phyloP scores from a whole-genome alignment of 345 rosid genomes.

The Lepidium aucheri region DNA sequence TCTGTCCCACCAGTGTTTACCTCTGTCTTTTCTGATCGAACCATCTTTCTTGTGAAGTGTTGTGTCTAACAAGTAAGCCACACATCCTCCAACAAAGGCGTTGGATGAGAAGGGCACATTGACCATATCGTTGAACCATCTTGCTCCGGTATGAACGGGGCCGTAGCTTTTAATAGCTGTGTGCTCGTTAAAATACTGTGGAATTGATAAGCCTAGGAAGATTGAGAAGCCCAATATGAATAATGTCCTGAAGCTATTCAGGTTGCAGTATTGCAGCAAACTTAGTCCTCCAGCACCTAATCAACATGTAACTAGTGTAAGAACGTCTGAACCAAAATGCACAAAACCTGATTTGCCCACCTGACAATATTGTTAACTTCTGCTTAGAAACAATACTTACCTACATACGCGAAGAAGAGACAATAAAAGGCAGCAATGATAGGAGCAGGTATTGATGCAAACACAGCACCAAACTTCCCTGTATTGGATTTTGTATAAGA shows the following conservation, averaged over 20 bases:
- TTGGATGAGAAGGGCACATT: conserved; percentile 88
- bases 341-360: neutral
- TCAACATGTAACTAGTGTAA: neutral
- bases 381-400: conserved; percentile 33
- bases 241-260: conserved; percentile 73
- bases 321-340: neutral
- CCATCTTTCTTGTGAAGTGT: conserved; percentile 52
- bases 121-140: conserved; percentile 96
- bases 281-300: conserved; percentile 87
- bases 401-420: conserved; percentile 87
- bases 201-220: conserved; percentile 83
- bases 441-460: conserved; percentile 88
- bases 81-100: conserved; percentile 74
- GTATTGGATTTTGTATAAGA: conserved; percentile 3
- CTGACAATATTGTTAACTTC: neutral
- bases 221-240: conserved; percentile 81
- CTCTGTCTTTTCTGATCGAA: conserved; percentile 70
- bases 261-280: conserved; percentile 87
- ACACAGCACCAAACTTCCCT: conserved; percentile 96
- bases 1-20: conserved; percentile 94
- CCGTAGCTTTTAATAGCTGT: conserved; percentile 77
- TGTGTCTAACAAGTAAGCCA: conserved; percentile 76
- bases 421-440: conserved; percentile 75
- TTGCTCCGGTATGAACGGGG: conserved; percentile 66
- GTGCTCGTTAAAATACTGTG: conserved; percentile 89